Evolutionary conservation across 495 filamentous ascomycete species (phyloP).

Genomic region (Amphirosellinia nigrospora): DNA sequence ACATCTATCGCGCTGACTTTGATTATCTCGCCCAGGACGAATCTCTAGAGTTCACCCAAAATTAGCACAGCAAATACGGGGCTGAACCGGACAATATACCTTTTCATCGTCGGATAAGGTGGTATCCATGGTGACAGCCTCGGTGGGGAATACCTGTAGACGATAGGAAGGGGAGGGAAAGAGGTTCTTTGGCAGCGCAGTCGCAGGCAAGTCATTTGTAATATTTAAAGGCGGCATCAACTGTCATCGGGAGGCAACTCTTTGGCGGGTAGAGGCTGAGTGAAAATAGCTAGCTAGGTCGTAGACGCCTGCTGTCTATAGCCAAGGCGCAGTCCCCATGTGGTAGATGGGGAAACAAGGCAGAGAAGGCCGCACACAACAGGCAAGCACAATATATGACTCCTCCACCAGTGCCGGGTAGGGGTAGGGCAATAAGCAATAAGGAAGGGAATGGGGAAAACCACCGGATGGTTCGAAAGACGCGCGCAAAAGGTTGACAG

Average conservation of each 20-base stretch:
- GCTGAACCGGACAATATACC: constrained; percentile 42
- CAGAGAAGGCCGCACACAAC: constrained; percentile 36
- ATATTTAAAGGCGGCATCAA: constrained; percentile 47
- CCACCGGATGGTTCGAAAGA: constrained; percentile 40
- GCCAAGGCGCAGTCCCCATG: constrained; percentile 37
- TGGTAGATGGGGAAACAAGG: constrained; percentile 28
- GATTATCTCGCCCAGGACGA: constrained; percentile 61
- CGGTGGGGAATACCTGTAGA: constrained; percentile 35
- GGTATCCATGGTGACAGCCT: constrained; percentile 50
- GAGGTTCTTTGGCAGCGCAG: constrained; percentile 39
- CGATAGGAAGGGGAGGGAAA: constrained; percentile 41
- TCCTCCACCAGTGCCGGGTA: constrained; percentile 32
- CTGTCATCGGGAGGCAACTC: constrained; percentile 28
- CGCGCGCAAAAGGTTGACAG: constrained; percentile 39
- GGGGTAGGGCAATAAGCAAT: constrained; percentile 32
- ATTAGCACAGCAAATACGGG: constrained; percentile 36
- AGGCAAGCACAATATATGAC: constrained; percentile 28
- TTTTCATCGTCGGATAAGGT: constrained; percentile 56
- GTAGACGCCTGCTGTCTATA: constrained; percentile 33
- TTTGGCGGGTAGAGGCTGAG: constrained; percentile 33
- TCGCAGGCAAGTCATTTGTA: constrained; percentile 51
- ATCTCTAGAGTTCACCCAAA: constrained; percentile 48
- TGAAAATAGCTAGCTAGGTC: constrained; percentile 32
- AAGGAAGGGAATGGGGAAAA: constrained; percentile 33
- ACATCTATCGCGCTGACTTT: constrained; percentile 58